Evolutionary conservation across 805 yeast genomes (phyloP).

Genomic region (Komagataella pastoris): DNA sequence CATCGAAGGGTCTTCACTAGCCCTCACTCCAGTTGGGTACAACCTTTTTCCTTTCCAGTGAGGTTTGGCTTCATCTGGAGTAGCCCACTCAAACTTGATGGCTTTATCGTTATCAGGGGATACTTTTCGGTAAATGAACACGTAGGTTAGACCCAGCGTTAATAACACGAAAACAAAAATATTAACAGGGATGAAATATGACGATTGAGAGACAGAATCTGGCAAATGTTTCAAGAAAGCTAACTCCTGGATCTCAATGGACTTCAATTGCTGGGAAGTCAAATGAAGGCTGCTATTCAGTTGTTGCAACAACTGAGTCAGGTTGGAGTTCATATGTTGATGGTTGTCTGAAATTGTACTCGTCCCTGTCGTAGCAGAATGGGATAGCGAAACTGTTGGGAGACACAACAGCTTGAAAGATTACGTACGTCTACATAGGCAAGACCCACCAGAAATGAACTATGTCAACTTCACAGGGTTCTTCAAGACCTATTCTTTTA

Average conservation of each 20-base stretch:
- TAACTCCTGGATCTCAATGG: not conserved
- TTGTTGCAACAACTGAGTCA: not conserved
- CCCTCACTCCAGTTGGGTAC: conserved; percentile 44
- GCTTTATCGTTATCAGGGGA: conserved; percentile 13
- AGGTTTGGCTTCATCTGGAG: conserved; percentile 70
- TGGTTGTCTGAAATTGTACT: not conserved
- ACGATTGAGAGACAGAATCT: not conserved
- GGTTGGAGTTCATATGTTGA: not conserved
- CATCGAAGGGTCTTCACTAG: conserved; percentile 46
- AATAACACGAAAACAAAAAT: not conserved
- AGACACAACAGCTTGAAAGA: not conserved
- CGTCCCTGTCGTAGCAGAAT: no score
- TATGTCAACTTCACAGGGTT: not conserved
- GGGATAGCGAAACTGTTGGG: not conserved
- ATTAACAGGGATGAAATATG: not conserved
- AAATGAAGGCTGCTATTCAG: not conserved
- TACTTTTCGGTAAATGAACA: not conserved
- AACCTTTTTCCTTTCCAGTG: conserved; percentile 88
- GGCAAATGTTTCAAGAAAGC: not conserved
- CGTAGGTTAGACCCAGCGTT: not conserved
- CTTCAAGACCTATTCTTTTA: not conserved
- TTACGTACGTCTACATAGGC: not conserved
- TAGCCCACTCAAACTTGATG: conserved; percentile 34
- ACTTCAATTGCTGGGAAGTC: not conserved
- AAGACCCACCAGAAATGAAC: not conserved